Base-by-base conservation (phyloP, 73 alveolate species). In the Paramecium octaurelia region DNA sequence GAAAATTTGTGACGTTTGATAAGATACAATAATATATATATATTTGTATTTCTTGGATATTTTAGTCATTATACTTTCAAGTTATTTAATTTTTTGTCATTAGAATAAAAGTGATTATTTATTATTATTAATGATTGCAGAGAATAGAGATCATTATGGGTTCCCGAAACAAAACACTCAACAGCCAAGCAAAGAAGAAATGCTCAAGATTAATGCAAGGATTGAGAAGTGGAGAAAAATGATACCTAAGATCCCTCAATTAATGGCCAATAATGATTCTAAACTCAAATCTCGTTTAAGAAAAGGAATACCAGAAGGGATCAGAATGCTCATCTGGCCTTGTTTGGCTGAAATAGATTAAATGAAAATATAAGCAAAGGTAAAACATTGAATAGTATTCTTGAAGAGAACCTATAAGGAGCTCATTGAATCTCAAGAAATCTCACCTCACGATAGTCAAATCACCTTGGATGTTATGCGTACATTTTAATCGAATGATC, bases 261-360 rank as follows among this genome's bases (percentile, higher is more conserved):
- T 89, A 38, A 70, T 89, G 86, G 38, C 71, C 11, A 43, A 27
- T 46, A 73, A 89, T 46, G 88, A 89, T 73, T 80, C 43, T 24
- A 89, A 89, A 40, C 75, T 89, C 5, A 89, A 89, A 89, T 59
- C 92, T 36, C 86, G 94, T 42, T 70, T 89, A 27, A 69, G 94
- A 89, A 89, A 89, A 46, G 94, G 94, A 9, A 89, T 89, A 36
- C 94, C 94, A 44, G 94, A 89, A 40, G 94, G 94, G 14, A 43
- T 89, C 12, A 89, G 94, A 44, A 58, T 89, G 90, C 58, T 70
- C 27, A 85, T 89, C 9, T 89, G 94, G 94, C 94, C 94, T 12
- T 54, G 48, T 9, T 43, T 89, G 6, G 91, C 92, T 40, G 71
- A 89, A 31, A 54, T 89, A 12, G 91, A 89, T n/a, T 24, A 43